phyloP scores from a whole-genome alignment of 257 asterid genomes.

The Forsythia suspensa region DNA sequence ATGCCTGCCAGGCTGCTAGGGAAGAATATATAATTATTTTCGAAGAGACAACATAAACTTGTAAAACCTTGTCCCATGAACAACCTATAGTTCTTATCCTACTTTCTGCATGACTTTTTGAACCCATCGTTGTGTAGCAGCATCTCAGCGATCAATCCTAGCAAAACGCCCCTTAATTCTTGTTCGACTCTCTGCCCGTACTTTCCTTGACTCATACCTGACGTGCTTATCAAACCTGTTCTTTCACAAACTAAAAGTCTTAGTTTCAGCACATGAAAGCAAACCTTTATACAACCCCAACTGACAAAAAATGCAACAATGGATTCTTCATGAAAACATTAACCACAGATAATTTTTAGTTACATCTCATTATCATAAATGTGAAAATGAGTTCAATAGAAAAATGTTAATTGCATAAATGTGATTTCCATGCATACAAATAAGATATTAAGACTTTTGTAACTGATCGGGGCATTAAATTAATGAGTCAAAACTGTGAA shows the following conservation, averaged over 20 bases:
- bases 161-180: conserved; percentile 96
- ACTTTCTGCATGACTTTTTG: conserved; percentile 10
- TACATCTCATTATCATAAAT: background rate
- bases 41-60: conserved; percentile 5
- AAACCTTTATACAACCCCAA: background rate
- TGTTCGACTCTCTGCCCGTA: conserved; percentile 80
- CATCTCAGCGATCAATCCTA: conserved; percentile 51
- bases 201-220: conserved; percentile 86
- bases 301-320: background rate
- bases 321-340: background rate
- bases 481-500: background rate
- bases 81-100: background rate
- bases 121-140: conserved; percentile 17
- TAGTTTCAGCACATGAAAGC: background rate
- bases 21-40: background rate
- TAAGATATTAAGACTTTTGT: no score
- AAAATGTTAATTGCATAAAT: background rate
- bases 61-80: conserved; percentile 1
- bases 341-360: no score
- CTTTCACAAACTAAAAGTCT: background rate
- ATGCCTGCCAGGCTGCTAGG: background rate
- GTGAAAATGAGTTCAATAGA: background rate
- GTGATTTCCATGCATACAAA: background rate
- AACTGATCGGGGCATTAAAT: no score
- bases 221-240: conserved; percentile 86